Base-by-base conservation (phyloP, 176 grass and related monocot species). In the Aegilops umbellulata region DNA sequence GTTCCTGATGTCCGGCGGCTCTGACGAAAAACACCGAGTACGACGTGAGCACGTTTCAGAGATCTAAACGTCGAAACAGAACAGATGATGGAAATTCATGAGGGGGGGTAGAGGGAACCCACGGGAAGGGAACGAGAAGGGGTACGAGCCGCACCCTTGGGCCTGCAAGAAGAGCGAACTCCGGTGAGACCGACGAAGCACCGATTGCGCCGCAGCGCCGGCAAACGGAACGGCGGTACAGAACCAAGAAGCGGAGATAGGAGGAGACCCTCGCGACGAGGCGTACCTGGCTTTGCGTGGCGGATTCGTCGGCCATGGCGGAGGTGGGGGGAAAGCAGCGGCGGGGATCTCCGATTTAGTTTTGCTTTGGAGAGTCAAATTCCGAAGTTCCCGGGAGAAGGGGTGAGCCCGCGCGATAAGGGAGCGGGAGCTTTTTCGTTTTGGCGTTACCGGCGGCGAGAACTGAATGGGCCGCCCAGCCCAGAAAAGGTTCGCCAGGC, bases 1-100 rank as follows among this genome's bases (percentile, higher is more conserved):
- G 36, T 98, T 95, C 57, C 78, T 89, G 78, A 98, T 90, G 74
- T 95, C 93, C 57, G 89, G 91, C 19, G 93, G 95, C 86, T 95
- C 95, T 98, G 91, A 87, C 42, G 57, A 80, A 78, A 70, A 83
- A 71, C 17, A 62, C 0, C 51, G 2, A 76, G 57, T 64, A 60
- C 7, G 35, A 23, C 15, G 27, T 74, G 46, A 85, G 61, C 13
- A 44, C 25, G 23, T 0, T 20, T 30, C 12, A 57, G 24, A 72
- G 61, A 73, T 87, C 74, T 60, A 60, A 83, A 42, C 42, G 82
- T 13, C 23, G 15, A 11, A 69, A 16, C 88, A 64, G 51, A n/a
- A 72, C 26, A 72, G 49, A 82, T 16, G 8, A 6, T 25, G 47
- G 60, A 49, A 38, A 9, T 49, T 32, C 49, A 31, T 26, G 7